A percentile compares a stretch with the other conserved stretches of the same genome.
Conservation (phyloP, 2,329 filamentous ascomycete species). For the Pezicula rhizophila region DNA sequence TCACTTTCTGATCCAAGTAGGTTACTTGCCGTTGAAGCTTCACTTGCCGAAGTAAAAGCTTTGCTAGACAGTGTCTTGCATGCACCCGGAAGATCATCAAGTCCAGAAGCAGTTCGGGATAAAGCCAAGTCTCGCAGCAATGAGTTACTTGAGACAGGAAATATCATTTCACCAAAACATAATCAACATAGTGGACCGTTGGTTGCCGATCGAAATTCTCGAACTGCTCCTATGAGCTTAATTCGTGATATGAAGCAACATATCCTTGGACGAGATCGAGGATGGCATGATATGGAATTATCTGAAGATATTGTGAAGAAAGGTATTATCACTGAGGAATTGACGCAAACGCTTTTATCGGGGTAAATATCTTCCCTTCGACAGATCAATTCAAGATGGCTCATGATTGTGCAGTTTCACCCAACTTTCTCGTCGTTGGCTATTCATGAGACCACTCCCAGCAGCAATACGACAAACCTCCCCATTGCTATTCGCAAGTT, state of each 20-base stretch:
- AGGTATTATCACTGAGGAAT: background rate
- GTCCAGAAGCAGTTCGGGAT: background rate
- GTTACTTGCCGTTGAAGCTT: background rate
- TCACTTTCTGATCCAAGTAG: background rate
- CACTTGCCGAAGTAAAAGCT: background rate
- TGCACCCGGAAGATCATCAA: background rate
- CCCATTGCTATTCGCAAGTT: background rate
- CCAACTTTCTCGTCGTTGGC: background rate
- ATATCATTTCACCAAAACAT: background rate
- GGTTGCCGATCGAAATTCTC: background rate
- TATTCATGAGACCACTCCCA: background rate
- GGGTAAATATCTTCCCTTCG: background rate
- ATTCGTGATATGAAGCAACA: background rate
- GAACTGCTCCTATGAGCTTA: background rate
- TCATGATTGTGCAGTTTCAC: background rate
- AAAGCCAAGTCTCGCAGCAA: background rate
- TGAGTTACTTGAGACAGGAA: background rate
- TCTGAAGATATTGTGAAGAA: background rate
- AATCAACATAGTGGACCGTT: background rate
- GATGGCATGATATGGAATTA: background rate
- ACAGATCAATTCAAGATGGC: background rate
- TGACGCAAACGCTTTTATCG: background rate
- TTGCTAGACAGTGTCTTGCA: background rate
- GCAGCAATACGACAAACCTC: background rate
- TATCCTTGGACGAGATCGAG: background rate